Evolutionary conservation across 208 protist genomes (phyloP), one percentile per base, ranked within the genome.

Genomic region (Leishmania arabica): DNA sequence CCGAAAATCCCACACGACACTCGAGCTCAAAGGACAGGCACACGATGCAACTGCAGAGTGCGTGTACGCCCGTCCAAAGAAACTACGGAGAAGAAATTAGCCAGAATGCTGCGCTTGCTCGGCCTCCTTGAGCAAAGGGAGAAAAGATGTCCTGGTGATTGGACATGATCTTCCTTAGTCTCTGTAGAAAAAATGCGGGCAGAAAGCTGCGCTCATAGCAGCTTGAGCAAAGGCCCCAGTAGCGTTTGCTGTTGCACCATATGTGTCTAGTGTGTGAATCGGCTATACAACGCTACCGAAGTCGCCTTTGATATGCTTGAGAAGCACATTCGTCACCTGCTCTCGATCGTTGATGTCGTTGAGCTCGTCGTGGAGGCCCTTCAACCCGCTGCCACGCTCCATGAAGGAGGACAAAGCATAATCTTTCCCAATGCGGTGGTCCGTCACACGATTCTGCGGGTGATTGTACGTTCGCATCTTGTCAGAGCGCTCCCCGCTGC

Each of bases 381-480:
- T 84, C 49, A 96, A 84, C 9, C 88, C 93, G 64, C 79, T 88
- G 8, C 91, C 93, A 70, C 84, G 81, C 6, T 96, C 92, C 90
- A 97, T 95, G 78, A 97, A 97, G 2, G 85, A 86, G 45, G 80
- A 78, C 64, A 97, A 84, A 11, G 91, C 84, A 77, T 91, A 97
- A 73, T 97, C 95, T 72, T 93, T 95, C 4, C 95, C 95, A 45
- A 97, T 79, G 45, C 95, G 93, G 72, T 98, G 95, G 72, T 98
- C 95, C 7, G 94, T 97, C 31, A 97, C 88, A 24, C 93, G 91
- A 79, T 98, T 98, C 72, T 98, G 95, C 17, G 92, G 95, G 77
- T 91, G 96, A 75, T 98, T 98, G 90, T 97, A 98, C 37, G 95
- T 97, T 64, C 95, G 80, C 92, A 98, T 97, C 81, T 95, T 96